phyloP scores from a whole-genome alignment of 2,329 filamentous ascomycete species.

The Sordariomycetes sp. region DNA sequence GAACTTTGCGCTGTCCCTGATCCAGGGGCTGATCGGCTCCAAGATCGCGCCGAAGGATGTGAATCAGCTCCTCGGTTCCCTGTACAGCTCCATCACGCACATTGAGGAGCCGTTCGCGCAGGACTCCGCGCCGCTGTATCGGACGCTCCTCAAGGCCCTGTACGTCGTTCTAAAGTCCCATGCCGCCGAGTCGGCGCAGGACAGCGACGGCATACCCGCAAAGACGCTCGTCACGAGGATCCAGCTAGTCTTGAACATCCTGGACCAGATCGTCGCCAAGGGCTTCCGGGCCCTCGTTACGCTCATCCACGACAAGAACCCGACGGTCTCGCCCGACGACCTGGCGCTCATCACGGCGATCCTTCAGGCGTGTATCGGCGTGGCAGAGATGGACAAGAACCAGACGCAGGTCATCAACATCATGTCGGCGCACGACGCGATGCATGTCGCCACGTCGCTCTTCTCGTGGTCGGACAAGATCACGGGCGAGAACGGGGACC shows the following conservation, averaged over 20 bases:
- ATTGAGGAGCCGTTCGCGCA: constrained; percentile 39
- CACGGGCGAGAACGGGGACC: constrained; percentile 57
- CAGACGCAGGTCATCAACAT: constrained; percentile 59
- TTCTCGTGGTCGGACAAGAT: constrained; percentile 91
- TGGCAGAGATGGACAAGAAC: constrained; percentile 62
- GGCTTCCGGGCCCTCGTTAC: constrained; percentile 74
- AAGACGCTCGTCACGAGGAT: constrained; percentile 16
- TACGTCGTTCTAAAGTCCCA: constrained; percentile 63
- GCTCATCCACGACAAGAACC: constrained; percentile 64
- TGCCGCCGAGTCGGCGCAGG: constrained; percentile 25
- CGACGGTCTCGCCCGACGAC: constrained; percentile 55
- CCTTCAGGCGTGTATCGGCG: constrained; percentile 67
- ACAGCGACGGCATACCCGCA: not conserved
- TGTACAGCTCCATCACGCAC: constrained; percentile 37
- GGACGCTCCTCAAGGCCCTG: constrained; percentile 69
- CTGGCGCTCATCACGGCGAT: constrained; percentile 80
- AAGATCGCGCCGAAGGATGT: constrained; percentile 34
- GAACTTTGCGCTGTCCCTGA: constrained; percentile 68
- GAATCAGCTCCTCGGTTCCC: constrained; percentile 33
- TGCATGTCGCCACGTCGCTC: constrained; percentile 71
- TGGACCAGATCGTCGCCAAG: constrained; percentile 65
- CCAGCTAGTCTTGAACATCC: constrained; percentile 61
- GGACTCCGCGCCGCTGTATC: constrained; percentile 57
- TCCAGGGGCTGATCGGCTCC: constrained; percentile 62
- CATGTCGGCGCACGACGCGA: constrained; percentile 56